These are phyloP conservation scores for Exidia glandulosa DNA, from an alignment of 768 basidiomycete genomes.

Conservation along the genomic window DNA sequence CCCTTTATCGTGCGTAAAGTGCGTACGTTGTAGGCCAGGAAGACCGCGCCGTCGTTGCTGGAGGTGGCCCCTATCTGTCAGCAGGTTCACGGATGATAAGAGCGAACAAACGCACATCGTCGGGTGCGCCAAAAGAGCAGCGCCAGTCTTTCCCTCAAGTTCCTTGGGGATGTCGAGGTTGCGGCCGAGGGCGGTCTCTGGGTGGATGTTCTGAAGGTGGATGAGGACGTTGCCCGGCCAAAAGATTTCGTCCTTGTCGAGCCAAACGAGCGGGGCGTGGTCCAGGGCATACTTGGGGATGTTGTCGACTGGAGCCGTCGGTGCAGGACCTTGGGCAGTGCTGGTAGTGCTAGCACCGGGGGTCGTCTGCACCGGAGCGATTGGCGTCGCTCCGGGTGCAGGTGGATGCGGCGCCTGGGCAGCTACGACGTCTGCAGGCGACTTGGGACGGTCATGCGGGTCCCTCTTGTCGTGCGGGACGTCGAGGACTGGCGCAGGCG, in stretches of 20 bases:
- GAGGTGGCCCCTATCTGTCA: neutral
- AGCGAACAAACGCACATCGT: neutral
- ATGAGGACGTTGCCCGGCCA: neutral
- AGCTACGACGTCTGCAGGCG: too few species aligned
- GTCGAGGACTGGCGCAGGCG: too few species aligned
- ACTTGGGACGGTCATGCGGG: too few species aligned
- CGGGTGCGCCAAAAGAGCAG: neutral
- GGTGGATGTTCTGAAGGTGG: neutral
- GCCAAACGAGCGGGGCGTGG: constrained; percentile 1
- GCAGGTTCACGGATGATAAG: neutral
- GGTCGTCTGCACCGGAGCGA: neutral
- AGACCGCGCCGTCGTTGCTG: neutral
- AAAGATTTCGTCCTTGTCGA: constrained; percentile 1
- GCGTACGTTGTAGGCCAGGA: neutral
- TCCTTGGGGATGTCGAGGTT: neutral
- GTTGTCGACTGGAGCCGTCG: neutral
- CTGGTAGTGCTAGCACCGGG: neutral
- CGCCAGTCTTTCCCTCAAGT: neutral
- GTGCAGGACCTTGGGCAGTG: neutral
- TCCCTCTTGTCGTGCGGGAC: neutral
- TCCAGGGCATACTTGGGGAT: neutral
- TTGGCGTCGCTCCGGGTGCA: neutral
- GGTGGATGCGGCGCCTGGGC: too few species aligned
- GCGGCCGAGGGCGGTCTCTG: neutral
- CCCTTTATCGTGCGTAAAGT: neutral